Evolutionary conservation across 805 yeast genomes (phyloP).

Genomic region (Lachancea lanzarotensis): DNA sequence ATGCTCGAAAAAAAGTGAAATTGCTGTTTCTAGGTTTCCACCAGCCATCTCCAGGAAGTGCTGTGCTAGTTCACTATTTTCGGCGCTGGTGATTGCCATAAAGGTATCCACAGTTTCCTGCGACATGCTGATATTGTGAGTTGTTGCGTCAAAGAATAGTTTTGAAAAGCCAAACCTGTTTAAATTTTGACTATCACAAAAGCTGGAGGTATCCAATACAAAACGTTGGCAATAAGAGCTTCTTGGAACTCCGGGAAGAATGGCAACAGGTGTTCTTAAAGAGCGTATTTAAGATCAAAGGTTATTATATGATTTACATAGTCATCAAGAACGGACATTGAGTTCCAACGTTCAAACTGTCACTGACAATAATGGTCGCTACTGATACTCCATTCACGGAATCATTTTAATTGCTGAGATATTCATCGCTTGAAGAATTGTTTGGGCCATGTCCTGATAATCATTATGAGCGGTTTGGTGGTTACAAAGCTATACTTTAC

Average conservation of each 20-base stretch:
- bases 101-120: slow-evolving; percentile 61
- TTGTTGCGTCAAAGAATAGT: too few relatives aligned
- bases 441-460: neutral
- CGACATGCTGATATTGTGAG: slow-evolving; percentile 18
- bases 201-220: too few relatives aligned
- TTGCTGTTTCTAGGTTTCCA: slow-evolving; percentile 74
- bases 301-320: neutral
- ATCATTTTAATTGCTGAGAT: neutral
- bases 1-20: slow-evolving; percentile 72
- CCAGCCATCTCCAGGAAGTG: slow-evolving; percentile 77
- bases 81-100: slow-evolving; percentile 74
- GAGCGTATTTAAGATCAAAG: neutral
- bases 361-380: too few relatives aligned
- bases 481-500: too few relatives aligned
- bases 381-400: neutral
- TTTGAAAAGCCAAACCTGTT: too few relatives aligned
- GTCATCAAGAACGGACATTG: too few relatives aligned
- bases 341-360: too few relatives aligned
- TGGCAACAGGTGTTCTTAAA: neutral
- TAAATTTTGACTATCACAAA: too few relatives aligned
- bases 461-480: too few relatives aligned
- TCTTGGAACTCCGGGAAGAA: neutral
- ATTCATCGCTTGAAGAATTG: neutral
- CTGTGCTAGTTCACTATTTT: slow-evolving; percentile 59
- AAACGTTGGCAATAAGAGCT: too few relatives aligned